Evolutionary conservation across 2,329 filamentous ascomycete species (phyloP).

Genomic region (Aureobasidium vineae): DNA sequence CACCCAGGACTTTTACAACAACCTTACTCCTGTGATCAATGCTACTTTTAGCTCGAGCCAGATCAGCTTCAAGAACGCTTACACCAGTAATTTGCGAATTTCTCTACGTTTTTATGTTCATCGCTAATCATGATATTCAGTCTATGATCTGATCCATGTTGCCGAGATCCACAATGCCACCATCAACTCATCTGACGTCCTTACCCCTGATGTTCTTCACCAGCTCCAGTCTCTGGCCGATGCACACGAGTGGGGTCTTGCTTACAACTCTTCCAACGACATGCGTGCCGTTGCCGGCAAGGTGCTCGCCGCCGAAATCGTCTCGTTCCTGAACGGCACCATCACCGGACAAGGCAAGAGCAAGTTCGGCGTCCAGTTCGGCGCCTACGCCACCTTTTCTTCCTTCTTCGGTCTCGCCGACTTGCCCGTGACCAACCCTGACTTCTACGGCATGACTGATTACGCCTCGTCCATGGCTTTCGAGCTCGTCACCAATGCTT

Average conservation of each 20-base stretch:
- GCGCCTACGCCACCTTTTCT: conserved; percentile 60
- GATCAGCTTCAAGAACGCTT: conserved; percentile 62
- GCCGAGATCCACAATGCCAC: conserved; percentile 61
- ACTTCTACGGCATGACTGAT: conserved; percentile 77
- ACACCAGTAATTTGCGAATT: conserved; percentile 54
- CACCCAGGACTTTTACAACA: conserved; percentile 56
- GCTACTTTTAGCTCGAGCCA: conserved; percentile 50
- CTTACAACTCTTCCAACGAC: conserved; percentile 65
- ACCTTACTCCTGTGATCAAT: conserved; percentile 54
- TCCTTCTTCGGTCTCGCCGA: conserved; percentile 62
- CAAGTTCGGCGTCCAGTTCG: conserved; percentile 57
- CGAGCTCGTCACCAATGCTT: conserved; percentile 63
- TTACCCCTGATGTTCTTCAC: conserved; percentile 58
- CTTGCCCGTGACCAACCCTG: conserved; percentile 49
- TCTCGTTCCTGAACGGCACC: conserved; percentile 47
- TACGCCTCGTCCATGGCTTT: conserved; percentile 81
- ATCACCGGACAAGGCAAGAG: conserved; percentile 41
- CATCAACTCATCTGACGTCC: conserved; percentile 57
- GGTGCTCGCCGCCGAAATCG: conserved; percentile 49
- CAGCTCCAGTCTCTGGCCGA: conserved; percentile 73
- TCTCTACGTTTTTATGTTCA: not conserved
- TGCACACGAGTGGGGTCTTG: conserved; percentile 75
- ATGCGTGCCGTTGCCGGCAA: conserved; percentile 49
- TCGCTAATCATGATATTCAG: conserved; percentile 31
- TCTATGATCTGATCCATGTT: conserved; percentile 64